Base-by-base conservation (phyloP, 805 yeast species). In the Blastobotrys muscicola region DNA sequence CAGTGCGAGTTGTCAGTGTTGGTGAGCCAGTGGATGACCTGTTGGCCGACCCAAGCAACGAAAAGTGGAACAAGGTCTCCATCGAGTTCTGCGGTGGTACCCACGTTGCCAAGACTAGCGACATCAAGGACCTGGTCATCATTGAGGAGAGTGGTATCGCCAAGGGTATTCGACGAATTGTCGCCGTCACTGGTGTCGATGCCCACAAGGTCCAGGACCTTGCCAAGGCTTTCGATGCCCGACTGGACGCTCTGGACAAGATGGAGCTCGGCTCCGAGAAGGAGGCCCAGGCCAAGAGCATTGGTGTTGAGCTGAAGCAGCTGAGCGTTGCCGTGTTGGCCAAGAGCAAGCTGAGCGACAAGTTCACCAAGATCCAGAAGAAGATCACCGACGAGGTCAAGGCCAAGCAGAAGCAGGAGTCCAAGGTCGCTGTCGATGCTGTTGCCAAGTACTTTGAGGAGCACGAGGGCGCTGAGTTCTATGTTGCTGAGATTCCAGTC, bases 71-170 rank as follows among this genome's bases (percentile, higher is more conserved):
- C 56, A 68, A 75, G 35, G 71, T 75, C 58, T 85, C 96, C 1
- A 74, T 92, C 52, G 99, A 92, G 69, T 92, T 92, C 74, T 92
- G 99, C 69, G 99, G 99, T 68, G 99, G 99, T 68, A 92, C 98
- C 9, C 99, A 92, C 59, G 96, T 92, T 52, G 73, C 76, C 40
- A 82, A 83, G 66, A 90, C 97, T 13, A 83, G 90, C 48, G 97
- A 90, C 48, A 92, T 92, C 62, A 87, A 87, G 64, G 90, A 85
- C 53, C 76, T 92, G 51, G 85, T 92, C 31, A 75, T 92, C 43
- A 70, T 82, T 50, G 99, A 92, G 71, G 99, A 92, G 68, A 77
- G 85, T 51, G 97, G 98, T 67, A 92, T 92, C 64, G 97, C 98
- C 48, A 92, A 92, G 70, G 99, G 99, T 67, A 86, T 87, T 50